These are phyloP conservation scores for Aureobasidium zeae DNA, from an alignment of 2,329 filamentous ascomycete species.

Conservation along the genomic window DNA sequence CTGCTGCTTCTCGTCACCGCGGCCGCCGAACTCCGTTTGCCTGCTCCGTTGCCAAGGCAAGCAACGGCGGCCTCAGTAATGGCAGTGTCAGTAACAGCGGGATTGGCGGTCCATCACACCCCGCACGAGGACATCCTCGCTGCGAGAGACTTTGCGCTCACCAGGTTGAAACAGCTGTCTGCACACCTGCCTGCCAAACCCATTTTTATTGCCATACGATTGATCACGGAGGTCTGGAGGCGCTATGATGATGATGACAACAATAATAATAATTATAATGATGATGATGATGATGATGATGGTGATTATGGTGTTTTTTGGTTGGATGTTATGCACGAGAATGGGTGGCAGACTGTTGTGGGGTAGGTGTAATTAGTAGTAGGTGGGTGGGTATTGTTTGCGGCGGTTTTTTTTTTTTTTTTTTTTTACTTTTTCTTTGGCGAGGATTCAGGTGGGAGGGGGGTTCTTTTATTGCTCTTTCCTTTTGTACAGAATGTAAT, in stretches of 20 bases:
- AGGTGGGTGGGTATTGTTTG: no score
- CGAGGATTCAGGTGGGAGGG: no score
- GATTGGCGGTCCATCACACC: slow-evolving; percentile 6
- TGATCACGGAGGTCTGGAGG: slow-evolving; percentile 46
- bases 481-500: no score
- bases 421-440: no score
- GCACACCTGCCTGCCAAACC: slow-evolving; percentile 44
- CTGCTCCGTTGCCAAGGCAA: no score
- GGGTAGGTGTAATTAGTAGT: no score
- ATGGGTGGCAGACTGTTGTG: slow-evolving; percentile 49
- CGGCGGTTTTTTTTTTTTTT: no score
- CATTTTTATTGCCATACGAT: slow-evolving; percentile 39
- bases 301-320: slow-evolving; percentile 45
- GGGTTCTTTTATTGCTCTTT: no score
- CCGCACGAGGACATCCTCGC: slow-evolving; percentile 36
- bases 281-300: no score
- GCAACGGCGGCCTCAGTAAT: no score
- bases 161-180: slow-evolving; percentile 36
- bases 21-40: slow-evolving; percentile 43
- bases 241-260: no score
- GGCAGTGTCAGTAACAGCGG: background rate
- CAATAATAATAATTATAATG: no score
- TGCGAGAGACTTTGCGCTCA: slow-evolving; percentile 40
- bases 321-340: slow-evolving; percentile 51
- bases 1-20: slow-evolving; percentile 46